phyloP scores from a whole-genome alignment of 1,139 yeast species.

The Blastobotrys malaysiensis region DNA sequence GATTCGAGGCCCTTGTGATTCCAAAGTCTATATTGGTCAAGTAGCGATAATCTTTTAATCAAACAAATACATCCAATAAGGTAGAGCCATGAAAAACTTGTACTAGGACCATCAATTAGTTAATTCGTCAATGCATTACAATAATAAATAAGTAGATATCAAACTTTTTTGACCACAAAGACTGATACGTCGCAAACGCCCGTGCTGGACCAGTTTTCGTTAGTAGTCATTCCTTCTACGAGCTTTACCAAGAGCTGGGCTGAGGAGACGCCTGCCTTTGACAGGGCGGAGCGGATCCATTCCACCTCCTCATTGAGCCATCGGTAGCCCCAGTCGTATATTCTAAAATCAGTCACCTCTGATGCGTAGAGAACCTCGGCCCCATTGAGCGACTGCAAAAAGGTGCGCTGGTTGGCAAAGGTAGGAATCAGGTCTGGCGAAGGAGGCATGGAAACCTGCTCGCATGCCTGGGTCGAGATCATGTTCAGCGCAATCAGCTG shows the following conservation, averaged over 20 bases:
- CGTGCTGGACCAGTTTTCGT: conserved; percentile 17
- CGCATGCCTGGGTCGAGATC: conserved; percentile 26
- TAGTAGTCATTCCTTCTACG: conserved; percentile 19
- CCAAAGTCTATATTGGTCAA: neutral
- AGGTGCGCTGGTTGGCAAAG: conserved; percentile 17
- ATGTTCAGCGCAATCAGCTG: conserved; percentile 26
- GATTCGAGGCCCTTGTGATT: too few species aligned
- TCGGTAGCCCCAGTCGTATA: conserved; percentile 24
- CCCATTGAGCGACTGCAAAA: conserved; percentile 14
- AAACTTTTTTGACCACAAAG: conserved; percentile 20
- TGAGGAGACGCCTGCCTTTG: conserved; percentile 14
- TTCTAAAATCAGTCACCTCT: conserved; percentile 12
- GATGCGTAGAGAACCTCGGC: conserved; percentile 17
- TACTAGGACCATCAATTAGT: too few species aligned
- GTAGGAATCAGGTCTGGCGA: conserved; percentile 14
- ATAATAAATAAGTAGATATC: neutral
- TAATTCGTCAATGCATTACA: neutral
- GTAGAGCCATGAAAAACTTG: too few species aligned
- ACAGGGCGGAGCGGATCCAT: conserved; percentile 20
- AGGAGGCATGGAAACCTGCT: conserved; percentile 24
- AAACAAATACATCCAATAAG: neutral
- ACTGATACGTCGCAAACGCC: conserved; percentile 20
- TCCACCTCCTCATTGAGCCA: conserved; percentile 25
- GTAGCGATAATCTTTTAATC: neutral
- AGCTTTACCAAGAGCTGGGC: conserved; percentile 18